Percentiles rank a stretch among this genome's conserved stretches.
These are phyloP conservation scores for Solanum tarijense DNA, from an alignment of 257 asterid genomes.

Conservation along the genomic window DNA sequence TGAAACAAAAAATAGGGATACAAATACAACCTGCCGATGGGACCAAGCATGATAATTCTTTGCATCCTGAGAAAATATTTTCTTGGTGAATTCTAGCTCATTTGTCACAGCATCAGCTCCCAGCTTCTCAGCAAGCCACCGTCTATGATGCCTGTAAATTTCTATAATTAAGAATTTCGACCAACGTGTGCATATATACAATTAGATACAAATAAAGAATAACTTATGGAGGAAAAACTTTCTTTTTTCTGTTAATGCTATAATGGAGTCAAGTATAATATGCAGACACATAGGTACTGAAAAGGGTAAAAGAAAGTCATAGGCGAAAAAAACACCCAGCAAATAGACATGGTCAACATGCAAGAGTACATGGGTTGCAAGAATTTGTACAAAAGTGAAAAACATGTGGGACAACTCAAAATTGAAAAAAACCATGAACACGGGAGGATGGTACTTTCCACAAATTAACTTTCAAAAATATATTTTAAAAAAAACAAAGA, in stretches of 20 bases:
- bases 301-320: neutral
- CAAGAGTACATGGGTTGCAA: neutral
- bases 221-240: neutral
- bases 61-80: conserved; percentile 63
- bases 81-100: conserved; percentile 74
- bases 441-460: neutral
- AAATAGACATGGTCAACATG: neutral
- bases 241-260: neutral
- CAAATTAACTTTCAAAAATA: neutral
- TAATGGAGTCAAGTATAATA: neutral
- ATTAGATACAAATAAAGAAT: neutral
- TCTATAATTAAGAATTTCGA: neutral
- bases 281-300: neutral
- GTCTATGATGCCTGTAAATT: conserved; percentile 78
- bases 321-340: neutral
- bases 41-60: conserved; percentile 98
- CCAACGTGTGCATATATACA: neutral
- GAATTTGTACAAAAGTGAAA: neutral
- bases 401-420: neutral
- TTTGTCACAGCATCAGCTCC: conserved; percentile 34
- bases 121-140: conserved; percentile 93
- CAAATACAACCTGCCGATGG: conserved; percentile 68
- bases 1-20: neutral
- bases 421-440: neutral
- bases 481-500: neutral